Evolutionary conservation across 768 basidiomycete genomes (phyloP), one percentile per base, ranked within the genome.

Genomic region (Leccinum uliginosum): DNA sequence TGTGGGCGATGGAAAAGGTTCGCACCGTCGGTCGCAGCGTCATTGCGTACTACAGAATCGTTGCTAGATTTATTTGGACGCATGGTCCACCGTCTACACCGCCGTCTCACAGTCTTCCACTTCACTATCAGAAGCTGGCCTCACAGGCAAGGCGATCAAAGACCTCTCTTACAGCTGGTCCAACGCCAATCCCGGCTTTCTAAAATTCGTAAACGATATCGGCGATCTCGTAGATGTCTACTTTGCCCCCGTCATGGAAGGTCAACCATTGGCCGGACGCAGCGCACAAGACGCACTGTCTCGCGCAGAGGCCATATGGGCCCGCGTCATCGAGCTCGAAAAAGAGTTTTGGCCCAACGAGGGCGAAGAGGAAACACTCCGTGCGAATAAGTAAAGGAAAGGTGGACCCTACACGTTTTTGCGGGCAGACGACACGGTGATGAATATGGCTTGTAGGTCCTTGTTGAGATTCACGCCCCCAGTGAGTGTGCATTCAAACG

Each of bases 1-100:
- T 91, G 14, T 90, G 87, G 87, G 85, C 85, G 0, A 90, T 90
- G 87, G 89, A 90, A 67, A 78, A 81, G 74, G 88, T 87, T 44
- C 21, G 70, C 57, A 6, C 5, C 35, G 3, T 15, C 19, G 12
- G 5, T 19, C 17, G 9, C 29, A 9, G 1, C 4, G 1, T 30
- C 8, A 8, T 30, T 21, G 30, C 23, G 27, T 12, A 24, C 46
- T 53, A 30, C 0, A 19, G 15, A 54, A 53, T 44, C 8, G 12
- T 45, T 23, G 24, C 3, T 48, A 90, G 89, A 76, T 86, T 24
- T 89, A 90, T 65, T 73, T 88, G 26, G 82, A 85, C 51, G 82
- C 86, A 3, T 90, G 89, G 89, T 75, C 76, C 1, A 71, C 73
- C 53, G 83, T 85, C 35, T 66, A 71, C 43, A 50, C 57, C 0